Evolutionary conservation across 306 rosid species (phyloP), one percentile per base, ranked within the genome.

Genomic region (Lathyrus aphaca): DNA sequence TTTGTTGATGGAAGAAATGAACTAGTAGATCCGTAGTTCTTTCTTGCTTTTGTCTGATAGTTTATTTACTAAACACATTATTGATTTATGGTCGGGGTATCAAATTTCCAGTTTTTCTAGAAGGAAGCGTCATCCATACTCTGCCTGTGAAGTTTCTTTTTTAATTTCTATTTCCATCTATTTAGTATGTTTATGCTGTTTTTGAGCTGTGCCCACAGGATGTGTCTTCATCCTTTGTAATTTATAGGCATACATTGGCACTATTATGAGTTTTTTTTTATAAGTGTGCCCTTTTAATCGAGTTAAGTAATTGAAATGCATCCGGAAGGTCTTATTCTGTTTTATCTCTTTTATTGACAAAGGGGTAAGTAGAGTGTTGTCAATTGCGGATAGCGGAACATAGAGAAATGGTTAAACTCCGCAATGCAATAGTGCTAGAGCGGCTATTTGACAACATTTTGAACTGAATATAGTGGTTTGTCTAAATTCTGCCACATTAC

Each of bases 231-330:
- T 19, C 40, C 4, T 72, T 55, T 61, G 51, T 69, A 62, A 42
- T 53, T 49, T 18, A 69, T 14, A 42, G 53, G 21, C 19, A 71
- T 45, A 35, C 38, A 12, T 71, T 71, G 77, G 39, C 38, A 45
- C 35, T 53, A 21, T 16, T 73, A 17, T 38, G 12, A 38, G 64
- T 10, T 70, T 61, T 63, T 61, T 63, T 39, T 35, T 19, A 70
- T 30, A 6, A 29, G 15, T 23, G 54, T 5, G 2, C 27, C 66
- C 13, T 53, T 62, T 53, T 42, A 25, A 21, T 10, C 6, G 15
- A 30, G 30, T 29, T 27, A 39, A 51, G 19, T 48, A 14, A 23
- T 62, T 61, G 29, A 48, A 30, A 46, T 49, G 44, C 30, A 32
- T 63, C 54, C 15, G 5, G 12, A 29, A 4, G 59, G 32, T 27